Evolutionary conservation across 805 yeast species (phyloP), one percentile per base, ranked within the genome.

Genomic region (Teunomyces barrocoloradensis): DNA sequence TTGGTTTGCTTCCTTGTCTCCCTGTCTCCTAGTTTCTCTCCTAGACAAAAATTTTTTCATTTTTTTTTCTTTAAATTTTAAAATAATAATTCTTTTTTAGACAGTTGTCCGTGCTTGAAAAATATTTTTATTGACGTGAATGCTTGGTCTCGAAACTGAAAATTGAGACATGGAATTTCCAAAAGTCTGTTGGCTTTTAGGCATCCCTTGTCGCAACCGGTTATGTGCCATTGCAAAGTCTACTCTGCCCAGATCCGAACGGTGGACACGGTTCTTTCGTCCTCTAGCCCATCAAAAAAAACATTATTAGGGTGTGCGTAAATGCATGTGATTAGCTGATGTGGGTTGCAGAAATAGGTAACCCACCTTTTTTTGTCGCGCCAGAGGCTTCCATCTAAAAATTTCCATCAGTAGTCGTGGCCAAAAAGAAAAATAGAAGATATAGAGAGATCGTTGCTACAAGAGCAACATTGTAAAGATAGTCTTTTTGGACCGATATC

Each of bases 131-230:
- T 23, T n/a, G 18, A 21, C 40, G 25, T 23, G 23, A 37, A 20
- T 37, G 40, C 40, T 37, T 37, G 40, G 40, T 21, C 23, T 37
- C 29, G 25, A 21, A 37, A 37, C 15, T 23, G 18, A 37, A 37
- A 37, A 37, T 20, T 20, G 18, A 10, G 13, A 21, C n/a, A 21
- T 37, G 40, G 40, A 37, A 37, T 37, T 37, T 21, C 27, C 30
- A 39, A 21, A 23, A 36, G 13, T 18, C 20, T 36, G 39, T 36
- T 36, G 13, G 39, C 4, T 21, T 36, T 36, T 9, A 18, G 13
- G 11, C 15, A 25, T 36, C 25, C 39, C 39, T 18, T 18, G 27
- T 18, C 25, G 6, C 21, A 36, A 6, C 15, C 17, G 39, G 25
- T 36, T 18, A 18, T 21, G 39, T 18, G 21, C 25, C 39, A 21